Percentiles rank a stretch among this genome's conserved stretches.
Evolutionary conservation across 2,329 filamentous ascomycete genomes (phyloP).

Genomic region (Trichoderma sp.): DNA sequence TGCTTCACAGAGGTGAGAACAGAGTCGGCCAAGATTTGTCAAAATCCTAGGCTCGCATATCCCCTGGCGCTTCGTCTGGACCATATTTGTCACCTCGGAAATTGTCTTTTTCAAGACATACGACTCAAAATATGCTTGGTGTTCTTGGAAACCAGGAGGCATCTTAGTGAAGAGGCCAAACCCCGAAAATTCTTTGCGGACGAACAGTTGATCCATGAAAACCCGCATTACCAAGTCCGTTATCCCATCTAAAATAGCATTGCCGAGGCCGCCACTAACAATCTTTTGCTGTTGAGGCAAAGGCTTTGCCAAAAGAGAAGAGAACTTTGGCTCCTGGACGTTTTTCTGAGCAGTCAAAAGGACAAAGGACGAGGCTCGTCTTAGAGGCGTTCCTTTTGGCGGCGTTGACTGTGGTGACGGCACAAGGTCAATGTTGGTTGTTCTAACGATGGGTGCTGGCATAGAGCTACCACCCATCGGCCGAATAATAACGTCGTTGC

Average conservation of each 20-base stretch:
- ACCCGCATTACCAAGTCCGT: constrained; percentile 77
- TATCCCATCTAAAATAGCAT: constrained; percentile 74
- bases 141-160: constrained; percentile 89
- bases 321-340: constrained; percentile 59
- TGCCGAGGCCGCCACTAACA: constrained; percentile 58
- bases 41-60: constrained; percentile 81
- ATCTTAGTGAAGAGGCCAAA: constrained; percentile 85
- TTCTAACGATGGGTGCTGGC: constrained; percentile 72
- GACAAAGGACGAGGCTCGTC: constrained; percentile 88
- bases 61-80: constrained; percentile 72
- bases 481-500: constrained; percentile 80
- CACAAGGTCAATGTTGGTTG: constrained; percentile 61
- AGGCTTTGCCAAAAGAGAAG: constrained; percentile 55
- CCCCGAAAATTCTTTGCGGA: constrained; percentile 86
- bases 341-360: constrained; percentile 75
- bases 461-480: constrained; percentile 65
- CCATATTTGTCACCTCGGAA: constrained; percentile 67
- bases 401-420: constrained; percentile 52
- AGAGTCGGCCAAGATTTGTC: constrained; percentile 83
- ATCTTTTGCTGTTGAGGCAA: constrained; percentile 49
- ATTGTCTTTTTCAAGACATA: constrained; percentile 80
- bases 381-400: constrained; percentile 64
- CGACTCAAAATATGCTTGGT: constrained; percentile 94
- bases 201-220: constrained; percentile 83
- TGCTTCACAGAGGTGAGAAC: constrained; percentile 80